Base-by-base conservation (phyloP, 1,139 yeast genomes). In the Yamadazyma dushanensis region DNA sequence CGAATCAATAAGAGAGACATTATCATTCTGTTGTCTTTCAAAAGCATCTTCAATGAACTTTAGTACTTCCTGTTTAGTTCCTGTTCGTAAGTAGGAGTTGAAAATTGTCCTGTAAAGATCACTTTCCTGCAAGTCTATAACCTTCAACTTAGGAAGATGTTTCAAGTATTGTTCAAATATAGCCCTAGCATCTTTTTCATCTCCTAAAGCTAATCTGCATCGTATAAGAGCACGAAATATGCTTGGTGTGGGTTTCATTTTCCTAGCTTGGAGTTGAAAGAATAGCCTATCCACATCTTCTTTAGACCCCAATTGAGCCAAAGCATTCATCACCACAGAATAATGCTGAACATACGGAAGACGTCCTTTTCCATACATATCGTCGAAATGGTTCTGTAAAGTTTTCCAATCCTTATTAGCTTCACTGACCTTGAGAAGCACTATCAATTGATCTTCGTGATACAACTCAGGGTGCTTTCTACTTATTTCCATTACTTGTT, bases 341-440 rank as follows among this genome's bases (percentile, higher is more conserved):
- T 84, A 85, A 51, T 84, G 89, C 5, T 63, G 53, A 10, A 74
- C 59, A 33, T 72, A 71, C 3, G 89, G 85, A 16, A 76, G 57
- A 28, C 74, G 64, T 1, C 80, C 82, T 17, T 70, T 61, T 2
- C 81, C 81, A 43, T 78, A 74, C 55, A 83, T 63, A 2, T 66
- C 69, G 43, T 83, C 86, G 50, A 86, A 82, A 34, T 78, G 73
- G n/a, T 61, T 50, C 51, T 82, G 83, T 41, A 87, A 63, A 5
- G 72, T 61, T 19, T 61, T 59, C 84, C 89, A 84, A 45, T 80
- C 76, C 28, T 73, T 67, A 11, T 65, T 56, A 27, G 65, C 60
- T 2, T 84, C 79, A 41, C 81, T 69, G 2, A 81, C 65, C 11
- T 59, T 46, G 26, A 80, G 59, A 11, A 78, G 48, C 6, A 69